Base-by-base conservation (phyloP, 2,329 filamentous ascomycete species). In the Trichoderma aggressivum region DNA sequence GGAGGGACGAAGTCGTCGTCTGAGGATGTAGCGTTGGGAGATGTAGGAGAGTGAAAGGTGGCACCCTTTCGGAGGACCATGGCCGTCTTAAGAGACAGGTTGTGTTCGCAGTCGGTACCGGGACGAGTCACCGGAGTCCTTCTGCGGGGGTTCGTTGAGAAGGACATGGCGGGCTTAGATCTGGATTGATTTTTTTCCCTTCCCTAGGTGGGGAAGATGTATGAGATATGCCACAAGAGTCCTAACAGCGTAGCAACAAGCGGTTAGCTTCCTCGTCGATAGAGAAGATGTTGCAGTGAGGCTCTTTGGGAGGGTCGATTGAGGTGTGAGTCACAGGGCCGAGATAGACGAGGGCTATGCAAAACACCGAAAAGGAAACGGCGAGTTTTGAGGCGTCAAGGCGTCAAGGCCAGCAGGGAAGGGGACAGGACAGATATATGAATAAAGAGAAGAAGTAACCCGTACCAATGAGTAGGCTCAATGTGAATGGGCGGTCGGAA, bases 21-120 rank as follows among this genome's bases (percentile, higher is more conserved):
- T 72, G 81, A 78, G 63, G 75, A 72, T 62, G 78, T 74, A 75
- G 78, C 76, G 80, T 77, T 80, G 72, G 85, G 83, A 78, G 86
- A 86, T 47, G 78, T 75, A 72, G 79, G 85, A 79, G 87, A 87
- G 76, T 88, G 86, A 76, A 89, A 89, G 76, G 92, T 93, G 69
- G 91, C 89, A 77, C 90, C 90, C 84, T 93, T 94, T 79, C 85
- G 87, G 81, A 94, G 86, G 80, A 84, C 82, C 80, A 75, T 77
- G 74, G 71, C 78, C 70, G 75, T 83, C 74, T 79, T 80, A 76
- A 78, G 79, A 74, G 75, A 78, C 78, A 81, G 79, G 64, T 71
- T 75, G 73, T 74, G 74, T 70, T 80, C 77, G 68, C 74, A 72
- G 72, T 79, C 77, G 74, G 76, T 77, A 71, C 75, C 80, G 73